A percentile compares a stretch with the other conserved stretches of the same genome.
Evolutionary conservation across 257 asterid genomes (phyloP).

Genomic region (Avicennia marina): DNA sequence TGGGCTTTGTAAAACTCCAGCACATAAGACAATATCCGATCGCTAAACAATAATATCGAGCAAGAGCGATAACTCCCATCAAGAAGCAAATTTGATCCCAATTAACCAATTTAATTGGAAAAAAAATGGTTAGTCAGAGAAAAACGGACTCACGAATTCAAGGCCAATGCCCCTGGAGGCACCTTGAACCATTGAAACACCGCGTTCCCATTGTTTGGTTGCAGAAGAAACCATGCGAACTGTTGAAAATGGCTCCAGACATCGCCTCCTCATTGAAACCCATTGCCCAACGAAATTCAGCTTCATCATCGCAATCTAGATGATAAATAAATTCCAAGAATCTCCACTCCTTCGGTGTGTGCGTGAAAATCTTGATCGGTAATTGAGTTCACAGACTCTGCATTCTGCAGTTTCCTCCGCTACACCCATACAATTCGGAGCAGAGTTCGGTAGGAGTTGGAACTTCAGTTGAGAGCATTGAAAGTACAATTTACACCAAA

Average conservation of each 20-base stretch:
- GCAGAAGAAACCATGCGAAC: slow-evolving; percentile 36
- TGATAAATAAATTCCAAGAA: neutral
- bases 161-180: slow-evolving; percentile 98
- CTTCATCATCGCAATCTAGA: slow-evolving; percentile 31
- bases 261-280: slow-evolving; percentile 26
- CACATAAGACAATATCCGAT: too few species aligned
- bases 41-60: too few species aligned
- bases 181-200: slow-evolving; percentile 93
- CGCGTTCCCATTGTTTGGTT: slow-evolving; percentile 41
- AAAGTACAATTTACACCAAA: neutral
- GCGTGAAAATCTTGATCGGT: neutral
- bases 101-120: too few species aligned
- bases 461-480: neutral
- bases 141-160: slow-evolving; percentile 67
- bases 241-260: slow-evolving; percentile 21
- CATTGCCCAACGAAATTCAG: slow-evolving; percentile 31
- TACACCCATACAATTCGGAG: neutral
- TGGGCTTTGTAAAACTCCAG: too few species aligned
- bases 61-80: neutral
- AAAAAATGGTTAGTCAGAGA: neutral
- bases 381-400: slow-evolving; percentile 9
- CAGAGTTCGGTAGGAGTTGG: neutral
- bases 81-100: neutral
- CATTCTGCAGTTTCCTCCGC: slow-evolving; percentile 18
- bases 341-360: neutral